Conservation (phyloP, 345 rosid species). For the Conringia planisiliqua region DNA sequence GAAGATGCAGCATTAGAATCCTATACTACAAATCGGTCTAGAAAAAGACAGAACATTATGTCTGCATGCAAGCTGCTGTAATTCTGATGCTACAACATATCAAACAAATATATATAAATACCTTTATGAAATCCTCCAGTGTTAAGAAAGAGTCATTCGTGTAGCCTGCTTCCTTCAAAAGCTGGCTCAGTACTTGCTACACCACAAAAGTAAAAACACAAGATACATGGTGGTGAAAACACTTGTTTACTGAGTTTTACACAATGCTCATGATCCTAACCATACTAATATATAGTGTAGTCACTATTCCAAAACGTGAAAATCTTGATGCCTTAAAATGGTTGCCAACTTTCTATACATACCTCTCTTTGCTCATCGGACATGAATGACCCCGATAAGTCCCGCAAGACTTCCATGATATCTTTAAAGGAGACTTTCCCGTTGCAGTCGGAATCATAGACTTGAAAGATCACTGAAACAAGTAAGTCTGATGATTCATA, state of each 20-base stretch:
- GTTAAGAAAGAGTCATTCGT: slow-evolving; percentile 46
- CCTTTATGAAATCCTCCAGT: slow-evolving; percentile 68
- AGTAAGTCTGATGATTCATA: not conserved
- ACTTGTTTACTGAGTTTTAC: not conserved
- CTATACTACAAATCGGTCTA: not conserved
- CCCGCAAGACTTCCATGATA: slow-evolving; percentile 71
- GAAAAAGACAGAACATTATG: not conserved
- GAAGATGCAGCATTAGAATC: not conserved
- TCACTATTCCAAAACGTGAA: not conserved
- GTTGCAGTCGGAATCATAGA: slow-evolving; percentile 79
- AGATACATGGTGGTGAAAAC: not conserved
- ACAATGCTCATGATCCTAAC: not conserved
- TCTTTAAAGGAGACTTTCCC: slow-evolving; percentile 73
- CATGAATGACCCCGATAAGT: slow-evolving; percentile 75
- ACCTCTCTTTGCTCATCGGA: slow-evolving; percentile 79
- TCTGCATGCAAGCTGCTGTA: not conserved
- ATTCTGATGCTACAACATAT: not conserved
- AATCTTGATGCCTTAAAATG: not conserved
- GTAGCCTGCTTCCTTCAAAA: slow-evolving; percentile 72
- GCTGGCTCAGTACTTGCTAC: slow-evolving; percentile 68
- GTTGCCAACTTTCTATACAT: not conserved
- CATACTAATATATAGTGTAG: not conserved
- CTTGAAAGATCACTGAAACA: slow-evolving; percentile 67
- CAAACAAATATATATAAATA: slow-evolving; percentile 18
- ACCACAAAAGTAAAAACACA: slow-evolving; percentile 20